A percentile compares a stretch with the other conserved stretches of the same genome.
Evolutionary conservation across 345 rosid genomes (phyloP).

Genomic region (Hibiscus tridactylites): DNA sequence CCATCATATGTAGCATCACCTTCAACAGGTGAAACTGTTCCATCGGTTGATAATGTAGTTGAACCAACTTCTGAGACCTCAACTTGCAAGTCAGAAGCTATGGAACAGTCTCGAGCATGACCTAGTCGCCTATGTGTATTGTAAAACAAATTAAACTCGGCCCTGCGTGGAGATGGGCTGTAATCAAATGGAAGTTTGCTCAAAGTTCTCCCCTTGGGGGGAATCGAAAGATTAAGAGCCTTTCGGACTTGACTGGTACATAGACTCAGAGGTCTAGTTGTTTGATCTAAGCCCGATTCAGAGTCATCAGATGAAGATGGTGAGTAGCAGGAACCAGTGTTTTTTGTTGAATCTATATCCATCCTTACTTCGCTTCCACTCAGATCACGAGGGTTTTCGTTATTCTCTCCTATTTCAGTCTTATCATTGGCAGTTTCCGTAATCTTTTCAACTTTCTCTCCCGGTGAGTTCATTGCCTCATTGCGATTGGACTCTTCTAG

Average conservation of each 20-base stretch:
- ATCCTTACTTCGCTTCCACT: conserved; percentile 20
- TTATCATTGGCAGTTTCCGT: neutral
- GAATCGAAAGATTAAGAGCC: conserved; percentile 28
- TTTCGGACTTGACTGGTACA: conserved; percentile 17
- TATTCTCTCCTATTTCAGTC: conserved; percentile 1
- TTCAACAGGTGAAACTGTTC: conserved; percentile 43
- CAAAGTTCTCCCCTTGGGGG: conserved; percentile 29
- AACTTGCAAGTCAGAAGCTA: conserved; percentile 90
- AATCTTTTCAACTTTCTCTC: conserved; percentile 1
- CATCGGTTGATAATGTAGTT: conserved; percentile 51
- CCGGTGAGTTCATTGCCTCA: neutral
- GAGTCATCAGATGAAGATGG: conserved; percentile 25
- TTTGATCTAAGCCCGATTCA: conserved; percentile 11
- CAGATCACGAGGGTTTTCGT: neutral
- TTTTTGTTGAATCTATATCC: conserved; percentile 27
- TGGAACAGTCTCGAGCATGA: conserved; percentile 53
- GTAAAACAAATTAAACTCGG: conserved; percentile 35
- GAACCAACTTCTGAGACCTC: conserved; percentile 87
- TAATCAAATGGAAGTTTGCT: conserved; percentile 21
- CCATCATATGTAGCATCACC: conserved; percentile 44
- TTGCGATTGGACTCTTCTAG: conserved; percentile 18
- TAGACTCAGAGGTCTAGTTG: conserved; percentile 17
- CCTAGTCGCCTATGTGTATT: conserved; percentile 16
- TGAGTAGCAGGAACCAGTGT: conserved; percentile 21
- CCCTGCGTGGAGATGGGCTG: conserved; percentile 31